Evolutionary conservation across 2,329 filamentous ascomycete species (phyloP).

Genomic region (Raffaelea ambrosiae): DNA sequence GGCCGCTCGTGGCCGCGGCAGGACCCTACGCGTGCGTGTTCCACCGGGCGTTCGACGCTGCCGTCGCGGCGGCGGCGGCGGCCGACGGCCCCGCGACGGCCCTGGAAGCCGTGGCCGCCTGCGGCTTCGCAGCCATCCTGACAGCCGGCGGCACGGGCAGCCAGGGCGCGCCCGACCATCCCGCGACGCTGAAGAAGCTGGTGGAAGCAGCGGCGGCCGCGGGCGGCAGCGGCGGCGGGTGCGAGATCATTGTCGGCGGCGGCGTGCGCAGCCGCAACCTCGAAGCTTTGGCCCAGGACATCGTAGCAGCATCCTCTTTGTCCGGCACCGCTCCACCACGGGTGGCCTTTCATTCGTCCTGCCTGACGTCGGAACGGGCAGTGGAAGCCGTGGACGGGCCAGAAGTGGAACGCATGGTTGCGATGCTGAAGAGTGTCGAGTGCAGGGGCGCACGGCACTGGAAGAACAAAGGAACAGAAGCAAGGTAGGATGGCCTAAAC

Average conservation of each 20-base stretch:
- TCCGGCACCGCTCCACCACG: not conserved
- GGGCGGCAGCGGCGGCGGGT: constrained; percentile 21
- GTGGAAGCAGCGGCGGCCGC: constrained; percentile 8
- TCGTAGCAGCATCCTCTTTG: constrained; percentile 15
- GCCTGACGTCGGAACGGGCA: constrained; percentile 19
- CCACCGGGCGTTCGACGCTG: constrained; percentile 49
- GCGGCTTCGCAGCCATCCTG: constrained; percentile 42
- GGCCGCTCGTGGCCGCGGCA: constrained; percentile 30
- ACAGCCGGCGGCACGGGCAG: constrained; percentile 42
- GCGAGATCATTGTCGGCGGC: constrained; percentile 43
- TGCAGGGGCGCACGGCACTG: too few species aligned
- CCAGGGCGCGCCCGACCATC: constrained; percentile 27
- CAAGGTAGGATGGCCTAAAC: not conserved
- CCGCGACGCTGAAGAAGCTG: constrained; percentile 26
- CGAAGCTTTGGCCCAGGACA: constrained; percentile 15
- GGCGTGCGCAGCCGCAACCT: constrained; percentile 38
- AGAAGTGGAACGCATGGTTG: constrained; percentile 15
- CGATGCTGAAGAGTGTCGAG: too few species aligned
- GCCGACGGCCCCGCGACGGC: constrained; percentile 14
- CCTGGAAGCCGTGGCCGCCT: constrained; percentile 26
- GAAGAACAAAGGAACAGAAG: not conserved
- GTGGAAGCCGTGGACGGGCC: constrained; percentile 16
- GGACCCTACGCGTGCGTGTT: constrained; percentile 38
- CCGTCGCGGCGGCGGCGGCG: too few species aligned
- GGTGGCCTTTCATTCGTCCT: constrained; percentile 38